Conservation (phyloP, 805 yeast genomes). For the Suhomyces pyralidae region DNA sequence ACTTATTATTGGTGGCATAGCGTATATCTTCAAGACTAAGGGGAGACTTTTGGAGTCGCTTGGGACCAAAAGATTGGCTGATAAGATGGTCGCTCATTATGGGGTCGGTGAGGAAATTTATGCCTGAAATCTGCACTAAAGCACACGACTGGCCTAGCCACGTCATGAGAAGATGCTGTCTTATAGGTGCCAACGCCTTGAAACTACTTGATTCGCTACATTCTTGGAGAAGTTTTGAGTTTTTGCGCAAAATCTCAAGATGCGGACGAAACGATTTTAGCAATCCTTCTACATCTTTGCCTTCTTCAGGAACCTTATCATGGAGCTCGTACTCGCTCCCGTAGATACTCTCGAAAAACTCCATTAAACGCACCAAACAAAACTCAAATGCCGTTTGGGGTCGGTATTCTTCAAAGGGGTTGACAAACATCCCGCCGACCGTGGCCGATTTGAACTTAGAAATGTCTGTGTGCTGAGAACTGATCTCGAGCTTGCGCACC, state of each 20-base stretch:
- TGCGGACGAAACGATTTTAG: slow-evolving; percentile 64
- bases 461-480: slow-evolving; percentile 3
- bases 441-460: slow-evolving; percentile 35
- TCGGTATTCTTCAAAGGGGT: slow-evolving; percentile 88
- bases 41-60: slow-evolving; percentile 78
- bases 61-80: slow-evolving; percentile 69
- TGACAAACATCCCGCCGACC: slow-evolving; percentile 76
- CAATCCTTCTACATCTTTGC: slow-evolving; percentile 50
- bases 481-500: slow-evolving; percentile 4
- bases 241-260: slow-evolving; percentile 40
- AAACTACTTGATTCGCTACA: slow-evolving; percentile 22
- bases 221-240: slow-evolving; percentile 26
- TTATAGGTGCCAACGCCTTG: slow-evolving; percentile 15
- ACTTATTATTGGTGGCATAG: slow-evolving; percentile 51
- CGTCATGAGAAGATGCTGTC: slow-evolving; percentile 60
- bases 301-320: slow-evolving; percentile 37
- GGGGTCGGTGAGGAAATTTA: slow-evolving; percentile 86
- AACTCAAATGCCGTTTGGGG: slow-evolving; percentile 89
- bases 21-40: slow-evolving; percentile 54
- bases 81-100: slow-evolving; percentile 66
- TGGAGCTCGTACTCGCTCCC: slow-evolving; percentile 37
- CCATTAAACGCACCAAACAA: slow-evolving; percentile 66
- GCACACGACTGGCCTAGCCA: slow-evolving; percentile 96
- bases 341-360: slow-evolving; percentile 57
- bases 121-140: slow-evolving; percentile 62